A percentile compares a stretch with the other conserved stretches of the same genome.
Evolutionary conservation across 2,329 filamentous ascomycete species (phyloP).

Genomic region (Chalaropsis thielavioides): DNA sequence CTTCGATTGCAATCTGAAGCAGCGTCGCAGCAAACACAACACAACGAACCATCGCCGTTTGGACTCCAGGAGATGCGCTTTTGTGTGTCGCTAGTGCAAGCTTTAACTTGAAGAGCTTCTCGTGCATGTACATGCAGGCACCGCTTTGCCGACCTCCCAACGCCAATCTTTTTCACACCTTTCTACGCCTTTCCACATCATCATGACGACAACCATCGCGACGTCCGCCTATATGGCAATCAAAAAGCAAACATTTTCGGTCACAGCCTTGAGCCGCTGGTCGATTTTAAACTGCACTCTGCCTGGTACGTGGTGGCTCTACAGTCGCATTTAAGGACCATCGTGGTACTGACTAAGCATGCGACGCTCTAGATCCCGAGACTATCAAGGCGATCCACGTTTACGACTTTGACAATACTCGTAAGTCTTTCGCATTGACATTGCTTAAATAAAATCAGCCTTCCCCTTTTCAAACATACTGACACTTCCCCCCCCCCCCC

Average conservation of each 20-base stretch:
- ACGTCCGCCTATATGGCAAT: slow-evolving; percentile 15
- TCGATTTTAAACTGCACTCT: slow-evolving; percentile 13
- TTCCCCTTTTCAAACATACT: neutral
- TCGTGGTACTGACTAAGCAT: neutral
- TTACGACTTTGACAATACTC: slow-evolving; percentile 96
- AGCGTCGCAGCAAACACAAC: neutral
- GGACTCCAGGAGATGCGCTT: no score
- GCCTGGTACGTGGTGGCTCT: slow-evolving; percentile 2
- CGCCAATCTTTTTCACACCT: neutral
- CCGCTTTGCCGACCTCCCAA: neutral
- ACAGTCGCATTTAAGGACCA: neutral
- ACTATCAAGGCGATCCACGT: slow-evolving; percentile 71
- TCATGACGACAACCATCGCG: slow-evolving; percentile 5
- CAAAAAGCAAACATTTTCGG: slow-evolving; percentile 14
- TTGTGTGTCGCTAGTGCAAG: no score
- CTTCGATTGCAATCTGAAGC: neutral
- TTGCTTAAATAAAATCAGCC: neutral
- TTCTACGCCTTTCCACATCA: neutral
- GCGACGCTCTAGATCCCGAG: slow-evolving; percentile 35
- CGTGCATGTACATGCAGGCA: no score
- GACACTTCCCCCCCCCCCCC: slow-evolving; percentile 11
- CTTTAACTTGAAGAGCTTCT: no score
- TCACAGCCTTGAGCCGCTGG: slow-evolving; percentile 15
- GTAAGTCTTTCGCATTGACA: slow-evolving; percentile 33
- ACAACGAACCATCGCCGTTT: neutral